Conservation (phyloP, 345 rosid species). For the Excoecaria agallocha region DNA sequence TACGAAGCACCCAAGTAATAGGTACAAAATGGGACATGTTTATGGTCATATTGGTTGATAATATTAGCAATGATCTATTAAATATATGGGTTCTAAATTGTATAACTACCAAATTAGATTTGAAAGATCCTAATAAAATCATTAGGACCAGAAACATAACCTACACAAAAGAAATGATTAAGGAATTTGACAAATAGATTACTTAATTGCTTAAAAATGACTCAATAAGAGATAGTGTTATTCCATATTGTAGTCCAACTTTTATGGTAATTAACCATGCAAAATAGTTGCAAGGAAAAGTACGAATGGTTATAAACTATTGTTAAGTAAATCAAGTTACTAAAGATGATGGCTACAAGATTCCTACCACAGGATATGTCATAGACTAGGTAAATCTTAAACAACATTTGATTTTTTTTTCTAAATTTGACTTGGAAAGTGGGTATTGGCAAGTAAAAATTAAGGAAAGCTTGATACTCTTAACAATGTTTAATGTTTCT, state of each 20-base stretch:
- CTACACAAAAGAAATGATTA: not conserved
- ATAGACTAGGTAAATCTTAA: no score
- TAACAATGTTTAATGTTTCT: no score
- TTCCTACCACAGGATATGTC: no score
- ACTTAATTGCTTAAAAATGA: not conserved
- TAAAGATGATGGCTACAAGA: not conserved
- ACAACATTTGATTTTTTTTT: not conserved
- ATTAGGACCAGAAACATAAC: not conserved
- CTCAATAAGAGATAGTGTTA: not conserved
- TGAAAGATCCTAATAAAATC: not conserved
- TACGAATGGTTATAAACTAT: not conserved
- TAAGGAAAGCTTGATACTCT: no score
- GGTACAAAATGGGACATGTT: no score
- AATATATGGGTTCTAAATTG: not conserved
- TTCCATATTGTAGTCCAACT: not conserved
- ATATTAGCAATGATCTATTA: not conserved
- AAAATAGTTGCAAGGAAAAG: not conserved
- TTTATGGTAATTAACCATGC: conserved; percentile 1
- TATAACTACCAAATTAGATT: not conserved
- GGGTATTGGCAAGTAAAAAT: no score
- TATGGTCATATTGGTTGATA: no score
- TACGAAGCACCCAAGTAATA: no score
- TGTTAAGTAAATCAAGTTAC: not conserved
- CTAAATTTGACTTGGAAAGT: no score
- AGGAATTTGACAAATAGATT: conserved; percentile 2